phyloP scores from a whole-genome alignment of 345 rosid species.

The Citrus medica region DNA sequence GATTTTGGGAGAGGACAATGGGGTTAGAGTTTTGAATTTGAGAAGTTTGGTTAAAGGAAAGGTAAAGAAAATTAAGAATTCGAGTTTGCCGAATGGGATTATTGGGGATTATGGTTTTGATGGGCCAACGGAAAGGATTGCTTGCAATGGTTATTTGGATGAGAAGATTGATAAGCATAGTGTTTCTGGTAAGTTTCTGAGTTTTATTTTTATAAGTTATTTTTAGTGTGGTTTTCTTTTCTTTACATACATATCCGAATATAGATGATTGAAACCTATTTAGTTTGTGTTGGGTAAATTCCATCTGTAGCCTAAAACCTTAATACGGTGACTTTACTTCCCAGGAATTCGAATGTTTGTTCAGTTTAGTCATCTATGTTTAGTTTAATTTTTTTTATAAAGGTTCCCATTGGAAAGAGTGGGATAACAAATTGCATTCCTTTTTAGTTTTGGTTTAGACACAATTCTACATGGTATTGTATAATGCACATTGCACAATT shows the following conservation, averaged over 20 bases:
- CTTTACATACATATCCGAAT: neutral
- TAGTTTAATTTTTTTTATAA: neutral
- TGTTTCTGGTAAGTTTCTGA: conserved; percentile 44
- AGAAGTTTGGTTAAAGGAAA: conserved; percentile 53
- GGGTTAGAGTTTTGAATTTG: conserved; percentile 60
- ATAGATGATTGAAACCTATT: neutral
- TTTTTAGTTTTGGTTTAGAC: neutral
- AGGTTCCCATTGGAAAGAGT: neutral
- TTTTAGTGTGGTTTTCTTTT: neutral
- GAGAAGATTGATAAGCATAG: conserved; percentile 41
- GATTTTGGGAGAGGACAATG: conserved; percentile 73
- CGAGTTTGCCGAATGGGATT: conserved; percentile 43
- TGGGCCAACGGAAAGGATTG: conserved; percentile 21
- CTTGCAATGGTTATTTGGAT: conserved; percentile 36
- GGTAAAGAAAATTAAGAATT: conserved; percentile 37
- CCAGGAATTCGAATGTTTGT: neutral
- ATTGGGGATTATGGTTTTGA: conserved; percentile 15
- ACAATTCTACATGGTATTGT: neutral
- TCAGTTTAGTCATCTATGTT: neutral
- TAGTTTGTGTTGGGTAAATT: neutral
- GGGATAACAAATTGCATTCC: neutral
- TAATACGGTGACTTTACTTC: neutral
- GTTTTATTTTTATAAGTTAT: neutral
- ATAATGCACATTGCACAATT: neutral
- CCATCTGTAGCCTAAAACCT: neutral